Conservation (phyloP, 2,329 filamentous ascomycete species). For the Trichoderma afroharzianum region DNA sequence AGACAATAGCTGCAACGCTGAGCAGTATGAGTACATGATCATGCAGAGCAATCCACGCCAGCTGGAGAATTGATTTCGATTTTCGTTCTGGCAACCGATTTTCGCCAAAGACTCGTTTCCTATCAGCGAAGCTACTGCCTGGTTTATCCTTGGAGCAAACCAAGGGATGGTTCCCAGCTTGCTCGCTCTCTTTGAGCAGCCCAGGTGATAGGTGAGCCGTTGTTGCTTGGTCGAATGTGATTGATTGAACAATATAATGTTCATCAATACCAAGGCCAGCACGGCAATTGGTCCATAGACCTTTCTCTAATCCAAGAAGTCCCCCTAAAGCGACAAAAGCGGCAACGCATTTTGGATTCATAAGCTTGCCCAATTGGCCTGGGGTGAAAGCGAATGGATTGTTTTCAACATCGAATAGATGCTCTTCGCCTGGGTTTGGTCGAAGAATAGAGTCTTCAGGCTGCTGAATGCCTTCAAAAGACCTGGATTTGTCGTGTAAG, state of each 20-base stretch:
- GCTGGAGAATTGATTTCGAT: slow-evolving; percentile 64
- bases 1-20: slow-evolving; percentile 62
- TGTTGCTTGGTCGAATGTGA: slow-evolving; percentile 63
- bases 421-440: not conserved
- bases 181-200: not conserved
- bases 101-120: slow-evolving; percentile 67
- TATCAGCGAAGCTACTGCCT: slow-evolving; percentile 41
- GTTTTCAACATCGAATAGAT: not conserved
- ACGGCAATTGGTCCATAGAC: slow-evolving; percentile 61
- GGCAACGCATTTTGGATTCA: slow-evolving; percentile 73
- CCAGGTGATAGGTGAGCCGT: not conserved
- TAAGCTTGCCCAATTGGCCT: slow-evolving; percentile 66
- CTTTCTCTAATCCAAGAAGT: slow-evolving; percentile 67
- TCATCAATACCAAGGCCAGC: slow-evolving; percentile 71
- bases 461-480: not conserved
- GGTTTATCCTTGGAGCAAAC: not conserved
- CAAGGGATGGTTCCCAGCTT: not conserved
- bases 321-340: slow-evolving; percentile 76
- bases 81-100: slow-evolving; percentile 72
- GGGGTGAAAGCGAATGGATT: slow-evolving; percentile 11
- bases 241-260: slow-evolving; percentile 54
- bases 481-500: not conserved
- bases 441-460: not conserved
- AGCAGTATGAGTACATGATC: slow-evolving; percentile 58
- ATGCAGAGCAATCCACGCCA: slow-evolving; percentile 73